phyloP scores from a whole-genome alignment of 208 protist species.

The Tritrichomonas musculus region DNA sequence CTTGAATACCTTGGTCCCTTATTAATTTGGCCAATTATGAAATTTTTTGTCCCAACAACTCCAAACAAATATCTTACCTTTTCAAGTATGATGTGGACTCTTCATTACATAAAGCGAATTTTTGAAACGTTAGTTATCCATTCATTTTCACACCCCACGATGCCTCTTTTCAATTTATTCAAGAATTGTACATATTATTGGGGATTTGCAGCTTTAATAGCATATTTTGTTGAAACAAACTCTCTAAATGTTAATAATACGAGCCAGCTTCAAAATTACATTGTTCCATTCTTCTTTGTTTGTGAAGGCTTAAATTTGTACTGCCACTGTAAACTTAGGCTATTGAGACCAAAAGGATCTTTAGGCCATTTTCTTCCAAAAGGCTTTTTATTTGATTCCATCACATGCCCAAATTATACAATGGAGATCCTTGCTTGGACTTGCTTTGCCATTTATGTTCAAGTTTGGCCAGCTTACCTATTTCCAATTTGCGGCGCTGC shows the following conservation, averaged over 20 bases:
- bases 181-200: conserved; percentile 2
- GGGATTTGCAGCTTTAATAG: not conserved
- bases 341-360: not conserved
- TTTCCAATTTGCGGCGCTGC: not conserved
- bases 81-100: not conserved
- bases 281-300: not conserved
- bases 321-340: not conserved
- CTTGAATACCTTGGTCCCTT: not conserved
- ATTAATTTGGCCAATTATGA: not conserved
- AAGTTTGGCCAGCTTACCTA: not conserved
- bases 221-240: not conserved
- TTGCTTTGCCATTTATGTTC: not conserved
- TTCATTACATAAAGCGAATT: not conserved
- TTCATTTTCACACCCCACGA: conserved; percentile 19
- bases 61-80: not conserved
- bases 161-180: not conserved
- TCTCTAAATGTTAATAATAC: not conserved
- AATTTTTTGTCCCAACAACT: not conserved
- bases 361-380: not conserved
- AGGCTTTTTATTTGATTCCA: not conserved
- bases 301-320: not conserved
- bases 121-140: not conserved
- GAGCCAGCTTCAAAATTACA: not conserved
- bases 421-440: not conserved
- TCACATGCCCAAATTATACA: conserved; percentile 5